A percentile compares a stretch with the other conserved stretches of the same genome.
phyloP scores from a whole-genome alignment of 1,284 basidiomycete genomes.

The Psilocybe mexicana region DNA sequence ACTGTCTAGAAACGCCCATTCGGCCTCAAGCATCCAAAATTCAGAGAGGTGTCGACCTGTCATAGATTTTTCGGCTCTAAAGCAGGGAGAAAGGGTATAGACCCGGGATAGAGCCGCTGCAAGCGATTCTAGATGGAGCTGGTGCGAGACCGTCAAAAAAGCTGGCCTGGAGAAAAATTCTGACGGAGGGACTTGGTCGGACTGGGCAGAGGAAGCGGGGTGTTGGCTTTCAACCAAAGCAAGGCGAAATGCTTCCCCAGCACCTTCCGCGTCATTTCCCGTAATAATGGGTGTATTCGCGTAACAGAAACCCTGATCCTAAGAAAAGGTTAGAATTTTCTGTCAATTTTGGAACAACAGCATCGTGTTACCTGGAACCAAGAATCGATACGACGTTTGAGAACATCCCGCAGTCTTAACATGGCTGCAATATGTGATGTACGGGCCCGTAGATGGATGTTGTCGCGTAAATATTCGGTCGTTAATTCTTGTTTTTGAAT shows the following conservation, averaged over 20 bases:
- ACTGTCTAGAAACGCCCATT: constrained; percentile 63
- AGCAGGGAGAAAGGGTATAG: constrained; percentile 90
- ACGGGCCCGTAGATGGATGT: constrained; percentile 83
- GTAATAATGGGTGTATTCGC: constrained; percentile 89
- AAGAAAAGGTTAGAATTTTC: background rate
- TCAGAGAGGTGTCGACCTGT: constrained; percentile 94
- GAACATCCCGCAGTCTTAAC: constrained; percentile 68
- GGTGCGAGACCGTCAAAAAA: constrained; percentile 93
- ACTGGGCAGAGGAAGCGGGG: constrained; percentile 23
- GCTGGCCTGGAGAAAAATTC: constrained; percentile 75
- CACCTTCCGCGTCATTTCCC: constrained; percentile 95
- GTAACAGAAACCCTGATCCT: constrained; percentile 79
- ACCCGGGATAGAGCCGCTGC: constrained; percentile 78
- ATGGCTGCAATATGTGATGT: constrained; percentile 72
- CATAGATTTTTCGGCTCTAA: constrained; percentile 88
- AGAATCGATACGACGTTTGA: constrained; percentile 51
- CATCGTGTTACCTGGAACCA: constrained; percentile 68
- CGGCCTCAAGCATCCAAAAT: constrained; percentile 99
- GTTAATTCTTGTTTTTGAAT: constrained; percentile 85
- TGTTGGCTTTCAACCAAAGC: constrained; percentile 34
- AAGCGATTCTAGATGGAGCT: constrained; percentile 93
- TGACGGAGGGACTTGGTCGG: constrained; percentile 20
- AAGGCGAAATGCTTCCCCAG: constrained; percentile 89
- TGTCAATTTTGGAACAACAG: background rate
- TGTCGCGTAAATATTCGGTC: constrained; percentile 75